Percentiles rank a stretch among this genome's conserved stretches.
phyloP scores from a whole-genome alignment of 208 protist genomes.

The Wallacemonas sp. region DNA sequence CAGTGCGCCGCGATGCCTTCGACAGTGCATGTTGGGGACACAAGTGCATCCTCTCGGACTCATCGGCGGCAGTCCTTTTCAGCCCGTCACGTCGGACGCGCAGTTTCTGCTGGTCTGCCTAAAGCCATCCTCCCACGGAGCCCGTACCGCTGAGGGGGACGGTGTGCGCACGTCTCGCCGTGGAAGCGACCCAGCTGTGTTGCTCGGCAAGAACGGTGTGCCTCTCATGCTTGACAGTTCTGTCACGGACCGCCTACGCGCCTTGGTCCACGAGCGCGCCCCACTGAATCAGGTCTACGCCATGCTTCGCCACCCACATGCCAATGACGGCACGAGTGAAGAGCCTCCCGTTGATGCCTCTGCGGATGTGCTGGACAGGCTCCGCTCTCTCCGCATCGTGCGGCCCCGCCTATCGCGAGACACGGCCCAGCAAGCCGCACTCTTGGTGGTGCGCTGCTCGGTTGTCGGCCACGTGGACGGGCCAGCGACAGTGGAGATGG shows the following conservation, averaged over 20 bases:
- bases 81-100: background rate
- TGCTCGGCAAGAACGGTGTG: slow-evolving; percentile 6
- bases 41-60: background rate
- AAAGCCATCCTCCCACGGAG: background rate
- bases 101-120: background rate
- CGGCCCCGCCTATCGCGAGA: background rate
- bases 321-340: background rate
- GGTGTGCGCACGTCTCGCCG: background rate
- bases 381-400: background rate
- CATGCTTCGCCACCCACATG: background rate
- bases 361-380: background rate
- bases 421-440: background rate
- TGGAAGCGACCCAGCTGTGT: background rate
- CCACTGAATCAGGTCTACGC: slow-evolving; percentile 8
- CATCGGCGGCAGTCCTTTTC: background rate
- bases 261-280: background rate
- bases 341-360: background rate
- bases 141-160: background rate
- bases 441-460: background rate
- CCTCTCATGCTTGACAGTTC: background rate
- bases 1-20: background rate
- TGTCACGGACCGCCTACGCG: background rate
- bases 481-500: background rate
- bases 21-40: slow-evolving; percentile 12
- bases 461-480: background rate